These are phyloP conservation scores for Protomyces inundatus DNA, from an alignment of 1,139 yeast species.

Conservation along the genomic window DNA sequence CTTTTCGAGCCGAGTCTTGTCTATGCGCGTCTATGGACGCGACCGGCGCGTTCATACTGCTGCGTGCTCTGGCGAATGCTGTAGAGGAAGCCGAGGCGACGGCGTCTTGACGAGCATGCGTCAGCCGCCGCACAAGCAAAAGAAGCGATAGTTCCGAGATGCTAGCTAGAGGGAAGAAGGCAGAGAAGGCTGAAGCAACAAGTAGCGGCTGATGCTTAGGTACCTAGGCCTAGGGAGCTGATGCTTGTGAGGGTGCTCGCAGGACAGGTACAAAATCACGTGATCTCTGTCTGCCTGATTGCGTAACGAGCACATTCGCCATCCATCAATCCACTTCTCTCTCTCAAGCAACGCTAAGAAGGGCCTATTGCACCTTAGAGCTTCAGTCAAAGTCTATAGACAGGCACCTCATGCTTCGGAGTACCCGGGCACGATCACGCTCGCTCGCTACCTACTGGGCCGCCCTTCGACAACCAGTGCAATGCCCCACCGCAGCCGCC, in stretches of 20 bases:
- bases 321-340: not conserved
- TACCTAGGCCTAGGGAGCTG: too few species aligned
- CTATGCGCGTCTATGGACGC: not conserved
- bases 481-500: too few species aligned
- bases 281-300: not conserved
- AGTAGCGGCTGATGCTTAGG: too few species aligned
- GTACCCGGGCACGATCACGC: not conserved
- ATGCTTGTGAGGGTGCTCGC: too few species aligned
- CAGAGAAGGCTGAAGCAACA: not conserved
- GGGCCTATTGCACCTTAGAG: too few species aligned
- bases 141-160: slow-evolving; percentile 9
- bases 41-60: not conserved
- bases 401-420: not conserved
- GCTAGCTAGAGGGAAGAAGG: not conserved
- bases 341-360: too few species aligned
- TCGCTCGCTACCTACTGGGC: not conserved
- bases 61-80: not conserved
- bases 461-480: too few species aligned
- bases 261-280: not conserved
- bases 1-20: not conserved
- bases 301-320: not conserved
- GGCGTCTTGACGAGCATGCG: not conserved
- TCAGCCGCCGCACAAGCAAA: slow-evolving; percentile 13
- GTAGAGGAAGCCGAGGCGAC: not conserved
- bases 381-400: not conserved